Percentiles rank a stretch among this genome's conserved stretches.
These are phyloP conservation scores for Mycena epipterygia DNA, from an alignment of 768 basidiomycete genomes.

Conservation along the genomic window DNA sequence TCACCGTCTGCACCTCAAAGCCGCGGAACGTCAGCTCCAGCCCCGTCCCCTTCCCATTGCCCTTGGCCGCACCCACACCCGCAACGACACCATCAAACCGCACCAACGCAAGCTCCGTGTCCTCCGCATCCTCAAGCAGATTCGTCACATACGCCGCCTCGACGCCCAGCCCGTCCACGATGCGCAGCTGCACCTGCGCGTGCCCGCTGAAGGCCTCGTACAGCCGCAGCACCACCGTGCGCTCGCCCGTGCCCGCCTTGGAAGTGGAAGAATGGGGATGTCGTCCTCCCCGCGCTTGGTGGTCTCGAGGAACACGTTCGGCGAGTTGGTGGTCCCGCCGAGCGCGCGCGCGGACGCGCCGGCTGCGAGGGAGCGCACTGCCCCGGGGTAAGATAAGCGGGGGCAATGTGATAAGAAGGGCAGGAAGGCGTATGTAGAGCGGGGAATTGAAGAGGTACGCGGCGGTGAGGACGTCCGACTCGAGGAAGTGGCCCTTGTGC, in stretches of 20 bases:
- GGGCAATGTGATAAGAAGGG: neutral
- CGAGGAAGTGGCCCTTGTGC: conserved; percentile 88
- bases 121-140: conserved; percentile 81
- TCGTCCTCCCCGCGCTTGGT: conserved; percentile 96
- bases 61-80: too few species aligned
- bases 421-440: conserved; percentile 58
- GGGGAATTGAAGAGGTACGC: conserved; percentile 91
- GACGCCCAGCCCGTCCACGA: conserved; percentile 68
- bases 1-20: conserved; percentile 93
- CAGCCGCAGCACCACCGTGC: conserved; percentile 85
- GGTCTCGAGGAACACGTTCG: conserved; percentile 92
- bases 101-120: conserved; percentile 56
- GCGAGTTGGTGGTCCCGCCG: conserved; percentile 50
- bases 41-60: conserved; percentile 32
- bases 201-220: conserved; percentile 97
- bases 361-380: conserved; percentile 58
- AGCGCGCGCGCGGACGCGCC: conserved; percentile 46
- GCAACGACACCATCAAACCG: too few species aligned
- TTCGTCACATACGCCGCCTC: conserved; percentile 80
- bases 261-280: too few species aligned
- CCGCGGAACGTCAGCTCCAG: conserved; percentile 82
- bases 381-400: neutral
- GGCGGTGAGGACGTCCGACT: conserved; percentile 89
- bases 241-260: too few species aligned
- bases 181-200: conserved; percentile 71